Base-by-base conservation (phyloP, 1,284 basidiomycete genomes). In the Apiotrichum akiyoshidainum region DNA sequence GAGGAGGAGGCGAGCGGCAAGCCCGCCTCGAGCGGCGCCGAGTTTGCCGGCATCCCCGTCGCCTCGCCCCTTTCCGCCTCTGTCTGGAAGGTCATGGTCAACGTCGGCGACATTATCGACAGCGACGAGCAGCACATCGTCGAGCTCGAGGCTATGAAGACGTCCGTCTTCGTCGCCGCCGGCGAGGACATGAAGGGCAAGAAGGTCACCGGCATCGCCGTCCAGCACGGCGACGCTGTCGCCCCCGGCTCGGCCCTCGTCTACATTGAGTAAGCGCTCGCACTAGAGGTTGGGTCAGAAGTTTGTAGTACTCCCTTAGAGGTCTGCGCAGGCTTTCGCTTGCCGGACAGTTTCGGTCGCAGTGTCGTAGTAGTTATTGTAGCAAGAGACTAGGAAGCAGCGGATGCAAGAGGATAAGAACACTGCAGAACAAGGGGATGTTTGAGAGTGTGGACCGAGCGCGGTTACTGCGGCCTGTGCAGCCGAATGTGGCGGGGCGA, bases 71-170 rank as follows among this genome's bases (percentile, higher is more conserved):
- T 87, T 46, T 80, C 82, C 11, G 85, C 84, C 0, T 79, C 80
- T 12, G 73, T 87, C 10, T 86, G 83, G 84, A 86, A 84, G 68
- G 80, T 87, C 58, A 77, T 77, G 22, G 80, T 79, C 42, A 65
- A 64, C 16, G 74, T 66, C 2, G 84, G 83, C 9, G 81, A 85
- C 51, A 63, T 68, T 0, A 78, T 87, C 41, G 60, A 72, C 13
- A 75, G 77, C 0, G 82, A 83, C 12, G 80, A 85, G 37, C 78
- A 83, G 17, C 63, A 87, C 48, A 65, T 84, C 6, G 78, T 87
- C 22, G 63, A 64, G 59, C 78, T 88, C 17, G 86, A 87, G 69
- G 86, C 87, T 0, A 88, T 88, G 87, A 88, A 89, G 76, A 87
- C 69, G 57, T 68, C 56, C 39, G 68, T 68, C 5, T 48, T 50